These are phyloP conservation scores for Diutina ranongensis DNA, from an alignment of 1,139 yeast species.

Conservation along the genomic window DNA sequence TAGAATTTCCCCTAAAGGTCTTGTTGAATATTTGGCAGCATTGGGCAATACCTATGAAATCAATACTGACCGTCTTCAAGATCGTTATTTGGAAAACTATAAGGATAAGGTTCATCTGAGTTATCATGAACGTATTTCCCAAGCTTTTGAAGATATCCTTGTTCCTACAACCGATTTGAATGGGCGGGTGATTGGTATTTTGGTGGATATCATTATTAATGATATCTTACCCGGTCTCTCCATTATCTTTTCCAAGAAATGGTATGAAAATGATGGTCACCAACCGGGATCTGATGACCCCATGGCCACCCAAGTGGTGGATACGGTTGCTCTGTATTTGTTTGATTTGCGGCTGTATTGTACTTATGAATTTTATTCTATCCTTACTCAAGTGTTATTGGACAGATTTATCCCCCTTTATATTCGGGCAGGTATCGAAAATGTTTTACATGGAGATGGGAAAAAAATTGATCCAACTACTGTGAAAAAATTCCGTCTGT, in stretches of 20 bases:
- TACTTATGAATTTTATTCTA: slow-evolving; percentile 33
- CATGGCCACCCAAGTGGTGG: slow-evolving; percentile 49
- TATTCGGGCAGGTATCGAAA: slow-evolving; percentile 34
- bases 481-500: slow-evolving; percentile 30
- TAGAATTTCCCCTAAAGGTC: slow-evolving; percentile 60
- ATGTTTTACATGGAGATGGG: slow-evolving; percentile 35
- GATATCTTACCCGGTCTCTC: slow-evolving; percentile 44
- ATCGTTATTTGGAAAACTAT: slow-evolving; percentile 58
- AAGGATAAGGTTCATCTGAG: slow-evolving; percentile 54
- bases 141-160: slow-evolving; percentile 49
- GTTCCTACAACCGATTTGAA: slow-evolving; percentile 73
- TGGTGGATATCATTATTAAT: slow-evolving; percentile 58
- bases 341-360: slow-evolving; percentile 47
- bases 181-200: slow-evolving; percentile 51
- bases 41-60: slow-evolving; percentile 78
- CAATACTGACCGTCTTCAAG: slow-evolving; percentile 71
- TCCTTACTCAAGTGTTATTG: slow-evolving; percentile 31
- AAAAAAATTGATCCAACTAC: slow-evolving; percentile 51
- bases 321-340: slow-evolving; percentile 67
- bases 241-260: slow-evolving; percentile 25
- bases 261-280: slow-evolving; percentile 23
- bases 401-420: slow-evolving; percentile 35
- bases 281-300: slow-evolving; percentile 16
- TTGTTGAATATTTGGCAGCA: slow-evolving; percentile 73
- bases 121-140: slow-evolving; percentile 45